Conservation (phyloP, 345 rosid species). For the Eucalyptus curtisii region DNA sequence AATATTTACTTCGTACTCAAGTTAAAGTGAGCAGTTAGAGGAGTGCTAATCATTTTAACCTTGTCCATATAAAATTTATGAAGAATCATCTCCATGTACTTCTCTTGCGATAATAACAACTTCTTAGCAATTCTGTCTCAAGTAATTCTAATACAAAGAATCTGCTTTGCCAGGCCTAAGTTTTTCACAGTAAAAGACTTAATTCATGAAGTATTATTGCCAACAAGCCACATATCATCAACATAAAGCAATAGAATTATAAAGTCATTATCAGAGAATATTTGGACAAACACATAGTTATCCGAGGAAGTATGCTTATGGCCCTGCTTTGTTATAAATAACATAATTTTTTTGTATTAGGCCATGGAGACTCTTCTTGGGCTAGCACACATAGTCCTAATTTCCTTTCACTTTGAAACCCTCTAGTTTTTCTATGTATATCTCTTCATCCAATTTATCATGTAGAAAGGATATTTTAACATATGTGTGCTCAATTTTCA, state of each 20-base stretch:
- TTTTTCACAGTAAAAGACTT: not conserved
- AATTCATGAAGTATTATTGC: not conserved
- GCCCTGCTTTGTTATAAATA: not conserved
- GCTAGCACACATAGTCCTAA: not conserved
- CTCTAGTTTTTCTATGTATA: not conserved
- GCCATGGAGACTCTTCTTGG: not conserved
- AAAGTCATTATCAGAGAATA: not conserved
- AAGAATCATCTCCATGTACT: not conserved
- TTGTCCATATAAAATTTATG: not conserved
- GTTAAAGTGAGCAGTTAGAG: not conserved
- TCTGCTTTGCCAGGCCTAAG: accelerated
- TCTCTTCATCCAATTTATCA: not conserved
- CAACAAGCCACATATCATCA: not conserved
- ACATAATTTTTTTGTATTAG: not conserved
- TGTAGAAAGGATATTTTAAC: not conserved
- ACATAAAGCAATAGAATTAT: not conserved
- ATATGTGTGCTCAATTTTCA: too few species aligned
- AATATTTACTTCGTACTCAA: not conserved
- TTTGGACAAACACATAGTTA: not conserved
- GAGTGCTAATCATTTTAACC: not conserved
- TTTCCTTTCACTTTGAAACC: not conserved
- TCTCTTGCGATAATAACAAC: not conserved
- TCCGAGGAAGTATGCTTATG: not conserved
- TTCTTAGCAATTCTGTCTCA: not conserved
- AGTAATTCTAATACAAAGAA: too few species aligned